Base-by-base conservation (phyloP, 345 rosid genomes). In the Populus ilicifolia region DNA sequence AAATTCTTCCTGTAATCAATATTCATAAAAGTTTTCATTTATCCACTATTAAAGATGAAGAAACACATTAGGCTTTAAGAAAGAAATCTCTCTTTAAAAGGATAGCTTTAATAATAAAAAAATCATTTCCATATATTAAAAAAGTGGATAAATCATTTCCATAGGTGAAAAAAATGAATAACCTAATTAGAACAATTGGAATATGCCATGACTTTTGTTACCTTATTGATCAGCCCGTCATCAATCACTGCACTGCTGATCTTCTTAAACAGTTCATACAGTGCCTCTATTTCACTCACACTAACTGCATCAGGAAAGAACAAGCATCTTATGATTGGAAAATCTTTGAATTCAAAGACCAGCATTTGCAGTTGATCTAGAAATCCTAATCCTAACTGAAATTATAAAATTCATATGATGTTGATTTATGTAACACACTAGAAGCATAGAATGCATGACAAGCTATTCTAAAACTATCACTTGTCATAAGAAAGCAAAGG, bases 181-280 rank as follows among this genome's bases (percentile, higher is more conserved):
- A 27, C 36, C 29, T 8, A 20, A 33, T 21, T 2, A 17, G 59
- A 38, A 69, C 29, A 54, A 73, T 36, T n/a, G 16, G 21, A 70
- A 59, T 69, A 8, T 36, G 43, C 36, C 66, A 35, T 12, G 46
- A 61, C 11, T 43, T 68, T 29, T 9, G 17, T 33, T 75, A 75
- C 83, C 79, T 75, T 80, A 69, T 76, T 75, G 39, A 80, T 80
- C 72, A 80, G 68, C 35, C 83, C 83, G 16, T 80, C 79, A 36
- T 80, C 83, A 38, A 80, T 75, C 29, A 80, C 83, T 11, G 83
- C 78, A 71, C 83, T 75, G 67, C 83, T 80, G 56, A 75, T 80
- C 75, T 76, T 80, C 83, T 80, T 80, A 75, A 70, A 80, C 44
- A 80, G 59, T 76, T 80, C 83, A 70, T 75, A 80, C 41, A 80